A percentile compares a stretch with the other conserved stretches of the same genome.
Evolutionary conservation across 345 rosid genomes (phyloP).

Genomic region (Sonneratia caseolaris): DNA sequence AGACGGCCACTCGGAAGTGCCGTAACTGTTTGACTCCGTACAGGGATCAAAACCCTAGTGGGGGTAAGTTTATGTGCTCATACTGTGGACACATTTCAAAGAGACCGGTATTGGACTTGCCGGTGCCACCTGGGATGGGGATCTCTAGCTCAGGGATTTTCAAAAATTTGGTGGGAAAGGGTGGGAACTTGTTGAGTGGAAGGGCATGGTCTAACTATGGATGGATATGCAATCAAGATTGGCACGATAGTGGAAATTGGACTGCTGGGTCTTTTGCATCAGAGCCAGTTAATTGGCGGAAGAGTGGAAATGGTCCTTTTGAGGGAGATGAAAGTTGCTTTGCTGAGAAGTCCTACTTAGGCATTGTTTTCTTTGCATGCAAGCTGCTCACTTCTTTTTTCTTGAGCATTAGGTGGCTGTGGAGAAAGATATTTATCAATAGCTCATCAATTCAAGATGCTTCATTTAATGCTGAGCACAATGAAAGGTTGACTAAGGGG

Average conservation of each 20-base stretch:
- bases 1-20: conserved; percentile 80
- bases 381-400: conserved; percentile 58
- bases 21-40: conserved; percentile 85
- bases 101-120: conserved; percentile 88
- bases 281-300: conserved; percentile 45
- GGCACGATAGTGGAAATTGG: conserved; percentile 76
- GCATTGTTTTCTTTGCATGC: conserved; percentile 61
- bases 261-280: conserved; percentile 39
- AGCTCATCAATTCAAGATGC: conserved; percentile 51
- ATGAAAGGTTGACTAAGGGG: conserved; percentile 54
- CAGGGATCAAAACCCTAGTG: conserved; percentile 89
- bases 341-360: conserved; percentile 70
- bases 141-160: conserved; percentile 71
- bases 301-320: conserved; percentile 43
- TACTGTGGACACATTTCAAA: conserved; percentile 96
- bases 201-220: conserved; percentile 79
- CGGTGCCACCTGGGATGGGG: conserved; percentile 55
- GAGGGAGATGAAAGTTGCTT: conserved; percentile 72
- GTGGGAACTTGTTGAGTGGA: conserved; percentile 82
- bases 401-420: conserved; percentile 85
- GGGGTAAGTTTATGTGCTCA: conserved; percentile 87
- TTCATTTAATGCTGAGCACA: conserved; percentile 48
- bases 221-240: conserved; percentile 69
- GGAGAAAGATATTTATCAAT: conserved; percentile 85
- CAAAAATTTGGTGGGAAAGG: conserved; percentile 83